Conservation (phyloP, 2,329 filamentous ascomycete species). For the Xylariomycetidae sp. region DNA sequence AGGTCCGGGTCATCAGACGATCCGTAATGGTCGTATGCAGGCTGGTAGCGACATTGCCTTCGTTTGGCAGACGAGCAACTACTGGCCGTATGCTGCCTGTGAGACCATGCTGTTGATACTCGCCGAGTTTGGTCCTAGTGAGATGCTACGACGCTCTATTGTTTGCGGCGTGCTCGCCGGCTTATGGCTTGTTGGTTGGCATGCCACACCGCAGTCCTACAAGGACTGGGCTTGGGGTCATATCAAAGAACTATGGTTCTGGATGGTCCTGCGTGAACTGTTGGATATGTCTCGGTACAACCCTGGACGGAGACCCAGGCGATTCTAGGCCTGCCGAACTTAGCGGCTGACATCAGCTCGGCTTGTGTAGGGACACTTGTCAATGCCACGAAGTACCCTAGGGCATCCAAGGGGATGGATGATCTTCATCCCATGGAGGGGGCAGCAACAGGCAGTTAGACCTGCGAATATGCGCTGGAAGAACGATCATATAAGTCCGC, state of each 20-base stretch:
- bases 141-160: conserved; percentile 12
- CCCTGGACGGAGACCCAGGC: neutral
- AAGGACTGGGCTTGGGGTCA: conserved; percentile 16
- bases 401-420: no score
- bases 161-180: conserved; percentile 10
- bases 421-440: no score
- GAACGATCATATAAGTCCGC: no score
- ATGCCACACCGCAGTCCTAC: conserved; percentile 11
- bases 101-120: conserved; percentile 13
- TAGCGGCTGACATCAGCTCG: no score
- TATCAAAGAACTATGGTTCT: conserved; percentile 13
- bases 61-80: conserved; percentile 14
- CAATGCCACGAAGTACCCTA: no score
- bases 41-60: conserved; percentile 4
- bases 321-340: neutral
- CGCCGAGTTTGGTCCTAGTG: conserved; percentile 15
- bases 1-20: neutral
- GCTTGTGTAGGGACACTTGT: no score
- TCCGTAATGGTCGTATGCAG: conserved; percentile 13
- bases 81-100: conserved; percentile 14
- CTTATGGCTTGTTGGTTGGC: conserved; percentile 14
- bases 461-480: no score
- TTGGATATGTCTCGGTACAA: no score
- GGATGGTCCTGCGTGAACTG: conserved; percentile 12
- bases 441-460: no score